Evolutionary conservation across 768 basidiomycete species (phyloP), one percentile per base, ranked within the genome.

Genomic region (Galerina marginata): DNA sequence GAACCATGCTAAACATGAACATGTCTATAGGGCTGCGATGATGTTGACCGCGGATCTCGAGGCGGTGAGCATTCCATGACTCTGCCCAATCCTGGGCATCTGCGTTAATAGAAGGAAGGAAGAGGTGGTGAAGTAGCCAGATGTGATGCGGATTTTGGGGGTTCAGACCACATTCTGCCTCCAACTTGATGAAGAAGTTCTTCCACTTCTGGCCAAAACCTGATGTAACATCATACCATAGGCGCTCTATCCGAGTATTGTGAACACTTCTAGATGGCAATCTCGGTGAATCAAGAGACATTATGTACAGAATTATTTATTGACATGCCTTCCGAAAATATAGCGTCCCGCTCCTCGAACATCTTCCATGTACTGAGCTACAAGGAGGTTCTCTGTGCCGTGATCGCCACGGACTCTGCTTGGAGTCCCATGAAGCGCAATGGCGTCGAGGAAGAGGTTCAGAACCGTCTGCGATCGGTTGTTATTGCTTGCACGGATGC

Each of bases 111-210:
- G 47, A 16, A 2, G 44, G 9, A 1, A 80, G 70, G 56, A 82
- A 81, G 0, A 81, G 68, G 42, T 71, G 59, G 45, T 78, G 78
- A 1, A 79, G 62, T 4, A 81, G 67, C 77, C 79, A 82, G 42
- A 79, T 75, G 56, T 80, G 78, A 11, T 55, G 62, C 6, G 65
- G 39, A 7, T 60, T 39, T 15, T 69, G 52, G 2, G 54, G 57
- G 43, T 78, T 58, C 0, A 82, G 69, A 0, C 68, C 61, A 38
- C 45, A 47, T 11, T 47, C 20, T 11, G 23, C 26, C 55, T 81
- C 77, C 4, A 82, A 72, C 2, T 66, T 59, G 16, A 63, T 36
- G 61, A 80, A 80, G 51, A 80, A 77, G 0, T 58, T 44, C 45
- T 77, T 74, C 79, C 79, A 82, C 49, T 77, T 79, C 29, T 47